Evolutionary conservation across 1,139 yeast genomes (phyloP).

Genomic region (Maudiozyma humilis): DNA sequence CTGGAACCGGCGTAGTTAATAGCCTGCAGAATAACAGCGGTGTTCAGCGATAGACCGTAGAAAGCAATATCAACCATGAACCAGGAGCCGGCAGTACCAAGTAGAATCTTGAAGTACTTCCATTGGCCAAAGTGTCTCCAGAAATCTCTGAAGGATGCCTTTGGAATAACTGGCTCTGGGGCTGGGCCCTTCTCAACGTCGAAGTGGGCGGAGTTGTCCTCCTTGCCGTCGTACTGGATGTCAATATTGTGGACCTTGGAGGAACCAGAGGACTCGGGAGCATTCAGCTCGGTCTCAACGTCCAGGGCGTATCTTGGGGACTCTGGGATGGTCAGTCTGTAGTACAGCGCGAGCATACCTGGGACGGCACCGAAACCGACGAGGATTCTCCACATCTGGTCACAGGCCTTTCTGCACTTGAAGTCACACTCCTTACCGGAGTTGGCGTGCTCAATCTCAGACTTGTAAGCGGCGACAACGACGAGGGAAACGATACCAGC

Average conservation of each 20-base stretch:
- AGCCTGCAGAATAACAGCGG: slow-evolving; percentile 72
- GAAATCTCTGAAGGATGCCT: slow-evolving; percentile 52
- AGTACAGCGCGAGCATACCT: slow-evolving; percentile 72
- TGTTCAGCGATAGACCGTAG: slow-evolving; percentile 79
- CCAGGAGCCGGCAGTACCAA: slow-evolving; percentile 98
- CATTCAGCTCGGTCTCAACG: slow-evolving; percentile 41
- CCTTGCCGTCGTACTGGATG: slow-evolving; percentile 28
- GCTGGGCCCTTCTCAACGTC: slow-evolving; percentile 3
- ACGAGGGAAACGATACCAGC: slow-evolving; percentile 76
- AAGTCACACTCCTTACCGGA: slow-evolving; percentile 52
- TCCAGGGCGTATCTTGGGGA: slow-evolving; percentile 85
- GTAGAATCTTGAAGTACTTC: slow-evolving; percentile 73
- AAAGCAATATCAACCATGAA: slow-evolving; percentile 91
- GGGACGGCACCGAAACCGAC: slow-evolving; percentile 88
- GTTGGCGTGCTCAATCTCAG: slow-evolving; percentile 43
- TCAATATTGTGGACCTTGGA: slow-evolving; percentile 1
- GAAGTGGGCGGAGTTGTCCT: slow-evolving; percentile 18
- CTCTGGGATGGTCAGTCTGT: slow-evolving; percentile 87
- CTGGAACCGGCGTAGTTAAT: slow-evolving; percentile 66
- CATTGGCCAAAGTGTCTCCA: slow-evolving; percentile 70
- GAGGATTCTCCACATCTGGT: slow-evolving; percentile 89
- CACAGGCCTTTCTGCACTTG: slow-evolving; percentile 64
- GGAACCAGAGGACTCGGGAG: not conserved
- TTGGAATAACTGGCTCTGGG: slow-evolving; percentile 30
- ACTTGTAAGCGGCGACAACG: slow-evolving; percentile 65